A percentile compares a stretch with the other conserved stretches of the same genome.
Evolutionary conservation across 1,139 yeast species (phyloP).

Genomic region (Arxiozyma heterogenica): DNA sequence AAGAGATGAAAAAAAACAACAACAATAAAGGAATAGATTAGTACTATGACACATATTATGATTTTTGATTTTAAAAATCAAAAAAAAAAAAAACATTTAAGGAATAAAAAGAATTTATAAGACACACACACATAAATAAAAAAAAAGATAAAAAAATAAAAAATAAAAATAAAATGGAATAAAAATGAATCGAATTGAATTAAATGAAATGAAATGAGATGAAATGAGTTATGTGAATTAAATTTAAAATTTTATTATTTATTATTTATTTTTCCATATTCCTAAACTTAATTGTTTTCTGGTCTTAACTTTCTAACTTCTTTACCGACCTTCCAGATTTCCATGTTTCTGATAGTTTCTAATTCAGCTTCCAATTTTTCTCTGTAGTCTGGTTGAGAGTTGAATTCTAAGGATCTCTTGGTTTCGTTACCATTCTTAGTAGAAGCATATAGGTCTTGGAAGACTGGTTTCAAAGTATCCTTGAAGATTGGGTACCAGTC

Average conservation of each 20-base stretch:
- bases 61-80: no score
- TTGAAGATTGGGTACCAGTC: slow-evolving; percentile 99
- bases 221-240: not conserved
- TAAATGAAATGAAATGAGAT: not conserved
- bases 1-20: not conserved
- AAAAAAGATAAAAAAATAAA: no score
- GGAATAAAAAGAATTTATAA: no score
- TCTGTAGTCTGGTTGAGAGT: slow-evolving; percentile 97
- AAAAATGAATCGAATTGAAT: not conserved
- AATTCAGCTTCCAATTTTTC: slow-evolving; percentile 91
- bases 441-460: slow-evolving; percentile 89
- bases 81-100: no score
- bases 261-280: not conserved
- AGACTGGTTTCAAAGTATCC: slow-evolving; percentile 97
- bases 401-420: slow-evolving; percentile 94
- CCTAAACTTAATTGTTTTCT: slow-evolving; percentile 67
- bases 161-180: not conserved
- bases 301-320: slow-evolving; percentile 99
- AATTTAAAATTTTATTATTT: not conserved
- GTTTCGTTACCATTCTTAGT: slow-evolving; percentile 96
- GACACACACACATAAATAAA: no score
- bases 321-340: slow-evolving; percentile 99
- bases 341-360: slow-evolving; percentile 88
- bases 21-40: no score
- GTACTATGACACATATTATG: no score